Base-by-base conservation (phyloP, 257 asterid species). In the Sherardia arvensis region DNA sequence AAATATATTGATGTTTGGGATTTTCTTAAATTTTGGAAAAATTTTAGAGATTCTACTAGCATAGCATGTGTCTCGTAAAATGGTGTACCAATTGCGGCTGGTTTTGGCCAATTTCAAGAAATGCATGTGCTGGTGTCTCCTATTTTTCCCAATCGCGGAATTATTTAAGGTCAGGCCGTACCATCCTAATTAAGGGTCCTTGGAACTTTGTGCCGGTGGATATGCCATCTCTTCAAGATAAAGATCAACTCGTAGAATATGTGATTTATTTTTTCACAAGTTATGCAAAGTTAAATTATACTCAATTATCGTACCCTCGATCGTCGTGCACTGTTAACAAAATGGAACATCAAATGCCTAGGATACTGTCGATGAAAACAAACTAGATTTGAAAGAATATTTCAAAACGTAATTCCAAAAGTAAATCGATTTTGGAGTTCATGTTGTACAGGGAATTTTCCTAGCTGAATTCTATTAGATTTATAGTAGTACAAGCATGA, bases 211-310 rank as follows among this genome's bases (percentile, higher is more conserved):
- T 36, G 65, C 21, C 21, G 47, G 45, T 8, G 45, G 15, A 3
- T 47, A 30, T 1, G 61, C 4, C 38, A 51, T 33, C 53, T 36
- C 27, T 28, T 40, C 28, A 11, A 7, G 64, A 69, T 53, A 62
- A 69, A 69, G 68, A 62, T 53, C 69, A 26, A 20, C 47, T 62
- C 15, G 10, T 36, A 36, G 4, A 36, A 36, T 8, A 36, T 8
- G 14, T 11, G 12, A 15, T 0, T n/a, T n/a, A n/a, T n/a, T n/a
- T 34, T 8, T 34, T 34, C 1, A 4, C 9, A 34, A 34, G 40
- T 34, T 34, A 6, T 33, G 38, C 8, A 33, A 33, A 51, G 1
- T 25, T 32, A 43, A 25, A 8, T 45, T 9, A 45, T 45, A 14
- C 17, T 14, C 1, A 17, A 14, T 1, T n/a, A 47, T 48, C 23